Evolutionary conservation across 352 stramenopile species (phyloP).

Genomic region (Blastocystis sp.): DNA sequence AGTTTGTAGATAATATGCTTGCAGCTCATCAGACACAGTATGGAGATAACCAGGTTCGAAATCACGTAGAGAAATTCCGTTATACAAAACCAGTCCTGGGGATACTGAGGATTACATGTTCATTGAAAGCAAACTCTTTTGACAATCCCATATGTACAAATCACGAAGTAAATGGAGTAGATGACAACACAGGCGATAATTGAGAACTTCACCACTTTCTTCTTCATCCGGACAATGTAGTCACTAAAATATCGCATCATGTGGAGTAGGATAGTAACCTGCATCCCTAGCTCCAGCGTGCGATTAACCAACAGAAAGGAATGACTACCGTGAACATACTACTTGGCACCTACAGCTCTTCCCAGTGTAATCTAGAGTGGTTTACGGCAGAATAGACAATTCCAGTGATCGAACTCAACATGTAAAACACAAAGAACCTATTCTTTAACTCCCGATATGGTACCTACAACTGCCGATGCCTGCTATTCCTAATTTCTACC

Average conservation of each 20-base stretch:
- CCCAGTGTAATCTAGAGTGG: not conserved
- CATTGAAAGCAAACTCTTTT: not conserved
- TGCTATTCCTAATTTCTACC: not conserved
- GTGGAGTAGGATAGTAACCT: slow-evolving; percentile 7
- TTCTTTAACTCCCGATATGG: not conserved
- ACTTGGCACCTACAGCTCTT: not conserved
- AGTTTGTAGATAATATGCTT: slow-evolving; percentile 55
- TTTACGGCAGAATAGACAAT: not conserved
- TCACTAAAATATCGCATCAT: slow-evolving; percentile 58
- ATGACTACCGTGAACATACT: not conserved
- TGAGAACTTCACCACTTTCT: slow-evolving; percentile 12
- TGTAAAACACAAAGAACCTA: slow-evolving; percentile 48
- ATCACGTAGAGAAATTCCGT: slow-evolving; percentile 1
- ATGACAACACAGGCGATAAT: slow-evolving; percentile 4
- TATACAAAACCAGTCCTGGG: not conserved
- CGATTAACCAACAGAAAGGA: slow-evolving; percentile 18
- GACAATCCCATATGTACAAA: not conserved
- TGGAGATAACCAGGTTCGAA: not conserved
- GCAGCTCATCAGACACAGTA: slow-evolving; percentile 19
- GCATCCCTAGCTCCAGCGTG: slow-evolving; percentile 25
- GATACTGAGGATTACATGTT: not conserved
- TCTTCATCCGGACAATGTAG: slow-evolving; percentile 40
- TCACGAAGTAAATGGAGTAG: slow-evolving; percentile 12
- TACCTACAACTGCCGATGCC: not conserved
- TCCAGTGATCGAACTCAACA: not conserved